These are phyloP conservation scores for Gastrodia elata DNA, from an alignment of 106 monocot species.

Conservation along the genomic window DNA sequence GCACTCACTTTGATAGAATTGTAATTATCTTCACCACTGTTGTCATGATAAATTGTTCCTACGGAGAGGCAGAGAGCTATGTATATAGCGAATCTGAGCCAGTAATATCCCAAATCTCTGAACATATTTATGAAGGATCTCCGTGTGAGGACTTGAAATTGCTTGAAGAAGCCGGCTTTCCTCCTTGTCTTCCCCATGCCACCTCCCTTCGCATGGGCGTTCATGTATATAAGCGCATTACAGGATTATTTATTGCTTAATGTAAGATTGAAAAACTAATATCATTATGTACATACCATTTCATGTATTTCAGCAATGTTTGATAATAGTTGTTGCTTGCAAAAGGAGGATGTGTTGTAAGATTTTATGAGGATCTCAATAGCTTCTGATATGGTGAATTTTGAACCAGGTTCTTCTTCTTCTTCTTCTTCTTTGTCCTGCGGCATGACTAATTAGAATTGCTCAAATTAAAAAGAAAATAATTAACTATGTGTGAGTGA, in stretches of 20 bases:
- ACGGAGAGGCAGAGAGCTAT: constrained; percentile 20
- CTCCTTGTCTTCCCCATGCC: background rate
- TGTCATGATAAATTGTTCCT: constrained; percentile 25
- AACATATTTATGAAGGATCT: constrained; percentile 38
- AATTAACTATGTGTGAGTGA: no score
- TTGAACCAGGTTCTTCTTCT: background rate
- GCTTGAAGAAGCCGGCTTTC: constrained; percentile 15
- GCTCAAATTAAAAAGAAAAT: background rate
- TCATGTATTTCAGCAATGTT: background rate
- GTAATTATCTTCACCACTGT: constrained; percentile 13
- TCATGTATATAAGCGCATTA: no score
- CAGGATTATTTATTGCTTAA: no score
- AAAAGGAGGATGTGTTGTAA: background rate
- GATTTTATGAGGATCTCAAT: background rate
- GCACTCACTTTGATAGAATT: constrained; percentile 16
- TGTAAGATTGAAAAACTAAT: no score
- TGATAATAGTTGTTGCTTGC: background rate
- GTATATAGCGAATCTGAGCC: constrained; percentile 29
- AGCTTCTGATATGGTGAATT: background rate
- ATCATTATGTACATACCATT: background rate
- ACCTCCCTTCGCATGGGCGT: background rate
- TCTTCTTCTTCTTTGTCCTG: background rate
- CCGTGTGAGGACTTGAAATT: constrained; percentile 16
- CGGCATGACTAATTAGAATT: background rate
- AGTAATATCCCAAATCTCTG: constrained; percentile 34